These are phyloP conservation scores for Aspergillus sp. DNA, from an alignment of 2,329 filamentous ascomycete species.

Conservation along the genomic window DNA sequence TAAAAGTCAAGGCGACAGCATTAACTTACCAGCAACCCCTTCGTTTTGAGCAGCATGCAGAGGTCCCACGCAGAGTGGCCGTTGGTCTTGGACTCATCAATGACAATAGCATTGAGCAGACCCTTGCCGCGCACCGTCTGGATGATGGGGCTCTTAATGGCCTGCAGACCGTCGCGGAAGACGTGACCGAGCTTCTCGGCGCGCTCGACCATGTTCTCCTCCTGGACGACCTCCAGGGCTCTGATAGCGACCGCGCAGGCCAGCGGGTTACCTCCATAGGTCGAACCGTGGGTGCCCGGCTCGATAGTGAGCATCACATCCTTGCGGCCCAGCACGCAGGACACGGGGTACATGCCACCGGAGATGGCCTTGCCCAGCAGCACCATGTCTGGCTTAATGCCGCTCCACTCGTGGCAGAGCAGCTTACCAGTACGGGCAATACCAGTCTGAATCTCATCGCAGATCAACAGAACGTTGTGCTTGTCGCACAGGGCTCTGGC, in stretches of 20 bases:
- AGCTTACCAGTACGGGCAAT: conserved; percentile 93
- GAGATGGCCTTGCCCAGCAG: conserved; percentile 97
- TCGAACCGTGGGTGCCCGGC: conserved; percentile 94
- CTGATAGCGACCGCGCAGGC: conserved; percentile 95
- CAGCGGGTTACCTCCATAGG: conserved; percentile 96
- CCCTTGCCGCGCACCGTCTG: conserved; percentile 86
- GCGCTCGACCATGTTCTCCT: conserved; percentile 82
- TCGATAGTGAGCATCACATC: conserved; percentile 96
- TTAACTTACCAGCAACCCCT: conserved; percentile 79
- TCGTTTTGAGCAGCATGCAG: conserved; percentile 91
- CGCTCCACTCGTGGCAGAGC: conserved; percentile 91
- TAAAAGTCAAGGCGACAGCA: background rate
- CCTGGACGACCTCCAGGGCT: conserved; percentile 88
- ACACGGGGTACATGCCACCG: conserved; percentile 98
- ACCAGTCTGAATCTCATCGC: conserved; percentile 97
- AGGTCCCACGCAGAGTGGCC: conserved; percentile 94
- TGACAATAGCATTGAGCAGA: conserved; percentile 91
- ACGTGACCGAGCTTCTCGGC: conserved; percentile 78
- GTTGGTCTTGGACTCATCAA: conserved; percentile 82
- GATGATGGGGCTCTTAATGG: conserved; percentile 78
- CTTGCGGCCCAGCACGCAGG: conserved; percentile 81
- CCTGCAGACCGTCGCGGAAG: conserved; percentile 76
- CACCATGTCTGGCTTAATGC: conserved; percentile 92
- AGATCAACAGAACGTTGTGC: conserved; percentile 94
- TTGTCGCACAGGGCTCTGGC: conserved; percentile 86